Base-by-base conservation (phyloP, 306 rosid genomes). In the Argentina anserina region DNA sequence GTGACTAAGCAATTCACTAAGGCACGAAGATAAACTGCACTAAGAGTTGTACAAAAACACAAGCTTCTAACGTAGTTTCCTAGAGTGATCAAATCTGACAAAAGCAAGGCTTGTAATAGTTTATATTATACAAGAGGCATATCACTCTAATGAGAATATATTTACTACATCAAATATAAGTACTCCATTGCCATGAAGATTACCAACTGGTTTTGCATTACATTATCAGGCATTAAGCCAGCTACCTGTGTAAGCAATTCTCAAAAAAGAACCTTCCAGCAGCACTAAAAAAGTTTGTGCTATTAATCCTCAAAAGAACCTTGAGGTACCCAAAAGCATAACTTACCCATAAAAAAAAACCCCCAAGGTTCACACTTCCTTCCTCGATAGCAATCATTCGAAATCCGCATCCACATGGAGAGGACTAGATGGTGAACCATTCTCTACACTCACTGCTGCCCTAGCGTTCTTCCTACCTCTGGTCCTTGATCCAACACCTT, bases 341-440 rank as follows among this genome's bases (percentile, higher is more conserved):
- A 20, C 67, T 26, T 33, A 33, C 41, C 42, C 41, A 61, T 40
- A 26, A 17, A 28, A 11, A 58, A 20, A 33, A 42, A 12, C 18
- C n/a, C 33, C 64, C 37, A 6, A 58, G 0, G 37, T 58, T 61
- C 40, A 31, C 23, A 23, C 41, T 61, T 61, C 13, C 42, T 8
- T 31, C 7, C 34, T 4, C 33, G 14, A 17, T 60, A 17, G 63
- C 23, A 28, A 18, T 60, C 41, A 60, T 31, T 60, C 23, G 17
- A 60, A 20, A 60, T 69, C 84, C 34, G 23, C 75, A 17, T 80
- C 84, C 78, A 84, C 62, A 40, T 72, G 79, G 50, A 84, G 85
- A 76, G 83, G 81, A 74, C 85, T 81, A 53, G 82, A 83, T 33
- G 88, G 86, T 2, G 84, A 82, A 75, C 74, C 79, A 76, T 75